A percentile compares a stretch with the other conserved stretches of the same genome.
Conservation (phyloP, 306 rosid species). For the Prunus padus region DNA sequence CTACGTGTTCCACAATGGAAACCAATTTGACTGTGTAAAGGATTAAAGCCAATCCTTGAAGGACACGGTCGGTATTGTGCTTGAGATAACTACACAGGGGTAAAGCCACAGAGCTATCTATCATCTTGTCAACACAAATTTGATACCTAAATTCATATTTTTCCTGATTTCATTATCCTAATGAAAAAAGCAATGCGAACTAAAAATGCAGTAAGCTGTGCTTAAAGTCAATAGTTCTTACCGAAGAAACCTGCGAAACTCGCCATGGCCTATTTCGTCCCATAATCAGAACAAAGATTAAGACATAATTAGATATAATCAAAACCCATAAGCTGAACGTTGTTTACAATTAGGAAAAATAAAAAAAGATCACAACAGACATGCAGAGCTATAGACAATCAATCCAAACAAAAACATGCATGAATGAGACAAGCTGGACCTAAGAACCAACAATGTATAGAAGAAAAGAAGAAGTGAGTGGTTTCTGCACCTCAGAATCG, state of each 20-base stretch:
- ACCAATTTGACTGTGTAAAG: neutral
- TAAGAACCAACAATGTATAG: neutral
- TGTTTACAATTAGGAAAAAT: neutral
- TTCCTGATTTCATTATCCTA: neutral
- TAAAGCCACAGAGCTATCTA: neutral
- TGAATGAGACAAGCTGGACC: too few relatives aligned
- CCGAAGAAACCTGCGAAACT: constrained; percentile 74
- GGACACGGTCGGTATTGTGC: neutral
- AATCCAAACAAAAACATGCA: neutral
- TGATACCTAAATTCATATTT: neutral
- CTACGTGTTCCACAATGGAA: neutral
- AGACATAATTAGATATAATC: constrained; percentile 21
- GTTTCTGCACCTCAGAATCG: constrained; percentile 63
- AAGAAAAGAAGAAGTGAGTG: neutral
- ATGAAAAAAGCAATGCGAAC: neutral
- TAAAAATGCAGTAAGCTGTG: neutral
- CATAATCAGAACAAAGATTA: constrained; percentile 35
- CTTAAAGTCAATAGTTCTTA: constrained; percentile 34
- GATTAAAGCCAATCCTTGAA: neutral
- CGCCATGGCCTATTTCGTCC: constrained; percentile 79
- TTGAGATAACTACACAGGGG: neutral
- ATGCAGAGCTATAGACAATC: neutral
- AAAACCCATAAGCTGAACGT: constrained; percentile 19
- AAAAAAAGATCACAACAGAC: neutral
- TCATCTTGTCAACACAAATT: neutral